A percentile compares a stretch with the other conserved stretches of the same genome.
These are phyloP conservation scores for Hondaea fermentalgiana DNA, from an alignment of 108 stramenopile species.

Conservation along the genomic window DNA sequence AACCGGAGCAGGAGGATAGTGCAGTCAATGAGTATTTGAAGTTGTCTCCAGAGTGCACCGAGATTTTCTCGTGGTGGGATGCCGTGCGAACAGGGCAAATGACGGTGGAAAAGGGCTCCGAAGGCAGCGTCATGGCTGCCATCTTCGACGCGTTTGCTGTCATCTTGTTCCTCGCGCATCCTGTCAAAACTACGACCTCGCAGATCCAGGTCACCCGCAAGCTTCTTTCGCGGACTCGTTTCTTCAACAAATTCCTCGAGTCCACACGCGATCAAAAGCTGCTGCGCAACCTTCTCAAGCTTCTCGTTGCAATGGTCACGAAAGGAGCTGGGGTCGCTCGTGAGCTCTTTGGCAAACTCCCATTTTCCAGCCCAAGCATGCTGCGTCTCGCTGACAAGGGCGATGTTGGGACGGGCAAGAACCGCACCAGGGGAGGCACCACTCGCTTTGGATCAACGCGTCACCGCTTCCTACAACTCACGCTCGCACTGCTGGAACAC, in stretches of 20 bases:
- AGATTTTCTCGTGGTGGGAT: constrained; percentile 15
- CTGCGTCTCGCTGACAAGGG: background rate
- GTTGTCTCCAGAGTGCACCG: background rate
- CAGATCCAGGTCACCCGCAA: background rate
- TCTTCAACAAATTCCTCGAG: background rate
- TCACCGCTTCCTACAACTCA: background rate
- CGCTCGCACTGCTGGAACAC: background rate
- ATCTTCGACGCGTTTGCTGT: background rate
- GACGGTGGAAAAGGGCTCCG: background rate
- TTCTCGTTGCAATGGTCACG: background rate
- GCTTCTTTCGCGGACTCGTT: background rate
- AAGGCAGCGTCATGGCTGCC: background rate
- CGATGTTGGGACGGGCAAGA: background rate
- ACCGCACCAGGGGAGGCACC: background rate
- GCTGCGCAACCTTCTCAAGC: background rate
- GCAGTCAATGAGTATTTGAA: background rate
- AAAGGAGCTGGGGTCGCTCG: background rate
- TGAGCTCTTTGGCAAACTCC: background rate
- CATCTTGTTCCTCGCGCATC: background rate
- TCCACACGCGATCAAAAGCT: background rate
- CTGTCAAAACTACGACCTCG: too few species aligned
- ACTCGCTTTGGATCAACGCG: background rate
- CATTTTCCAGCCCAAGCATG: background rate
- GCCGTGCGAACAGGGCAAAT: background rate
- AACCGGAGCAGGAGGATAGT: background rate